Evolutionary conservation across 352 stramenopile species (phyloP).

Genomic region (Pythium apleroticum): DNA sequence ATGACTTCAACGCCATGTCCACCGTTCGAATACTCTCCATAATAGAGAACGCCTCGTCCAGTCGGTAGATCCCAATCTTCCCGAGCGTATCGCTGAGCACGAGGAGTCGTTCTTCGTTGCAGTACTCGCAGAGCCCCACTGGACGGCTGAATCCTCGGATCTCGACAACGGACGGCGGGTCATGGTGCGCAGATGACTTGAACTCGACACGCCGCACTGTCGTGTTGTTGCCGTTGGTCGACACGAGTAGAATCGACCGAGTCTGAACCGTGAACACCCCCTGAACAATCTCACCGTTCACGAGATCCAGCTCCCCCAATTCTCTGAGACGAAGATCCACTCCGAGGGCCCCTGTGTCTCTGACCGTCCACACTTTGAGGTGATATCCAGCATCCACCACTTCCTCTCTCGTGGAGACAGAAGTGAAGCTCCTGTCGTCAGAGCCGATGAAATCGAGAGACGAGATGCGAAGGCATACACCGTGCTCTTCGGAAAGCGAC

Average conservation of each 20-base stretch:
- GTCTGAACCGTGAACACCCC: neutral
- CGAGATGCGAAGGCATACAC: neutral
- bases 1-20: neutral
- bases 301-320: neutral
- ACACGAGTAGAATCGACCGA: neutral
- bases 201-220: neutral
- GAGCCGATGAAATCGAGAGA: too few relatives aligned
- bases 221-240: neutral
- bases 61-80: neutral
- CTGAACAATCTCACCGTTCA: neutral
- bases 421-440: neutral
- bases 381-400: neutral
- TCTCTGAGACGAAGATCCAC: neutral
- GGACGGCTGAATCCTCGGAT: neutral
- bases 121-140: neutral
- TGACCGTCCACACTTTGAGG: neutral
- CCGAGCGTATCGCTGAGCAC: neutral
- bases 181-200: neutral
- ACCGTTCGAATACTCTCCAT: neutral
- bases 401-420: neutral
- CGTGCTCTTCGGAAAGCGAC: neutral
- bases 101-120: neutral
- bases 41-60: neutral
- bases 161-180: neutral
- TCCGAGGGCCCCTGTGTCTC: neutral